Base-by-base conservation (phyloP, 257 asterid species). In the Euphrasia confusa region DNA sequence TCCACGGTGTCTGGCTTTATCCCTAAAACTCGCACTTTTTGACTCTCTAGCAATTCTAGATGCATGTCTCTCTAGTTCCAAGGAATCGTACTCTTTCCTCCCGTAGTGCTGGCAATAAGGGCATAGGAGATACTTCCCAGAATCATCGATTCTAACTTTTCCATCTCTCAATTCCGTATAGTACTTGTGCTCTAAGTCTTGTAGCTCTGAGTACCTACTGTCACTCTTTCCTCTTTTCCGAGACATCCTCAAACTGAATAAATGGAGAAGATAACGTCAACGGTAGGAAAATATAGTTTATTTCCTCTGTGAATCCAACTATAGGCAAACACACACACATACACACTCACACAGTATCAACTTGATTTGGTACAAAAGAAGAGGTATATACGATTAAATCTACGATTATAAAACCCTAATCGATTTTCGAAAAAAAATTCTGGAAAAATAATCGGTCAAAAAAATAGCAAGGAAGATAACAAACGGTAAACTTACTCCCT, bases 1-100 rank as follows among this genome's bases (percentile, higher is more conserved):
- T 26, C 84, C 97, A 64, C 74, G 64, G 68, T 90, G 97, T 67
- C 70, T 80, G 61, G 89, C 97, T 77, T 67, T 81, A 33, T 81
- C 90, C 62, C 77, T 58, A 15, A 76, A 68, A 72, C 75, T 83
- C 10, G 93, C 85, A 80, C 87, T 80, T 68, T 57, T 85, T 53
- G 94, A 85, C 47, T 85, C 87, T 64, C 58, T 68, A 49, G 80
- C 80, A 55, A 90, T 79, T 66, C 95, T 83, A 68, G 79, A 79
- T 54, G 96, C 77, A 72, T 90, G 97, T 40, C 77, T 69, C 63
- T 73, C 78, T 67, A 90, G 84, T 72, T 82, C 96, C n/a, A 32
- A 32, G 50, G 74, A 15, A 35, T 65, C 68, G 71, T 90, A 87
- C 15, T 87, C 95, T 61, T 54, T 72, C 70, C 75, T 74, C 64